Evolutionary conservation across 768 basidiomycete genomes (phyloP), one percentile per base, ranked within the genome.

Genomic region (Kwoniella europaea): DNA sequence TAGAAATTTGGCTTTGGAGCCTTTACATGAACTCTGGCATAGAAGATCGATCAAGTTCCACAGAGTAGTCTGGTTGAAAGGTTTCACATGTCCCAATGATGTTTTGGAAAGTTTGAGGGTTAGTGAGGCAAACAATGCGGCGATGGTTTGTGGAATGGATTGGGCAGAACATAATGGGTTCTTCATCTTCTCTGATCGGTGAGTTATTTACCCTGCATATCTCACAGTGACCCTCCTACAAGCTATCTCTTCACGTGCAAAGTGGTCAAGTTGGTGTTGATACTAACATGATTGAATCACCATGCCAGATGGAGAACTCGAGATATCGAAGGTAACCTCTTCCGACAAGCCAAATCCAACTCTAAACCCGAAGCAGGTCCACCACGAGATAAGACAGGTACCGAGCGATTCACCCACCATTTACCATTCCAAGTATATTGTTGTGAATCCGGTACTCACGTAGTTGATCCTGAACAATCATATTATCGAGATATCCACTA

Each of bases 101-200:
- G 94, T 99, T 59, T 86, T 99, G 63, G 97, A 99, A 84, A 96
- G 92, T 24, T 89, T 98, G 81, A 90, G 94, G 73, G 91, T 98
- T 71, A 93, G 91, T 81, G 87, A 91, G 74, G 88, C 88, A 42
- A 99, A 98, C 80, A 89, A 94, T 74, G 97, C 97, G 2, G 93
- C 94, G 0, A 93, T 99, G 93, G 94, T 98, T 1, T 98, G 97
- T 80, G 96, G 95, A n/a, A 98, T 98, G 96, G 97, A 99, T 80
- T 99, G 97, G 97, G 96, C 94, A 12, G 95, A 99, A 84, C 92
- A 94, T 78, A 92, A 94, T 73, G 94, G 94, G 0, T 91, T 93
- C 84, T 99, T 98, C 86, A 94, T 98, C 75, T 98, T 97, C 85
- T 98, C 95, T 18, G 96, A 98, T 84, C 87, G 96, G 94, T 93